Evolutionary conservation across 2,329 filamentous ascomycete genomes (phyloP), one percentile per base, ranked within the genome.

Genomic region (Tolypocladium ovalisporum): DNA sequence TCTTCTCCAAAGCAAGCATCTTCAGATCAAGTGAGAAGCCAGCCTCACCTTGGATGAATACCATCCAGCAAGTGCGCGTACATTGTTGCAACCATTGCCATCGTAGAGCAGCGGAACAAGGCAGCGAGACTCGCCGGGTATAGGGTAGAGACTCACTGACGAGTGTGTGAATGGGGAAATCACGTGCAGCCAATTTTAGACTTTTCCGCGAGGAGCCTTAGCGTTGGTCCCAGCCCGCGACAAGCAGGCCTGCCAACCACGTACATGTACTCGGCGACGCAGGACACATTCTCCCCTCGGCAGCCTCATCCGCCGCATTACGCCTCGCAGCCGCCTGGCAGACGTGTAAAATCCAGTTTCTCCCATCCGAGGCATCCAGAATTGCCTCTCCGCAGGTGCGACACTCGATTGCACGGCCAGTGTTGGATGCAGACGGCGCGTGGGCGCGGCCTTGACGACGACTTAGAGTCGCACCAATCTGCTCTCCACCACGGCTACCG

Each of bases 381-480:
- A 61, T 56, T 54, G 51, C 49, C 54, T n/a, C 42, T 58, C 60
- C 63, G 49, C 58, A 60, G 60, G 61, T 63, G 59, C 61, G 55
- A 57, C 59, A 51, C 54, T 61, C 56, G 60, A 68, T 68, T 70
- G 64, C 65, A 66, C 63, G 58, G 62, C 64, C 60, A 61, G 60
- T 65, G 66, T 63, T 69, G 66, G 66, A 67, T 70, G 67, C 65
- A 63, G 65, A 64, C 64, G 64, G 55, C 60, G 62, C 61, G 57
- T 62, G 67, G 62, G 65, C 66, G 64, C 68, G 66, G 65, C 64
- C 64, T 72, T 64, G 67, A 73, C 66, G 63, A 68, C 65, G 68
- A 64, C 69, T 68, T 71, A 67, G 68, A 71, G 72, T 75, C 71
- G 71, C 70, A 75, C 71, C 71, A 68, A 65, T 65, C 66, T 66